phyloP scores from a whole-genome alignment of 148 eudicot genomes.

The Linanthus parryae region DNA sequence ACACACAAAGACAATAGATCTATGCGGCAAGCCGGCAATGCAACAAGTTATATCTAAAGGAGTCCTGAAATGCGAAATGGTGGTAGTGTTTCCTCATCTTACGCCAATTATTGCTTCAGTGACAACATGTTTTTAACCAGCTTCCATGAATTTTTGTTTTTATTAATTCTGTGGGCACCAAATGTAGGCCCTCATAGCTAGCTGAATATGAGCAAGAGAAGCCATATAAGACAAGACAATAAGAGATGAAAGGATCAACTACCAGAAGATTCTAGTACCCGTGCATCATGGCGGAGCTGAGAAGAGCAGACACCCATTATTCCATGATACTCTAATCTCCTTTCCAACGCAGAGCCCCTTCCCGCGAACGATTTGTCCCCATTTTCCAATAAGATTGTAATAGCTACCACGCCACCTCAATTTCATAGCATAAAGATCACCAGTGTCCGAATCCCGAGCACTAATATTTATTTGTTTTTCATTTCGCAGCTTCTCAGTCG shows the following conservation, averaged over 20 bases:
- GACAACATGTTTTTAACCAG: no score
- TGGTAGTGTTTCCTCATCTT: no score
- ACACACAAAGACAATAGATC: no score
- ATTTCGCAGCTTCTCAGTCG: constrained; percentile 24
- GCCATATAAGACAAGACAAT: no score
- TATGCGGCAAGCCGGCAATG: no score
- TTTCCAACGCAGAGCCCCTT: constrained; percentile 21
- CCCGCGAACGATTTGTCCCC: constrained; percentile 28
- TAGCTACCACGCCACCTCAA: constrained; percentile 35
- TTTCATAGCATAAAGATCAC: constrained; percentile 27
- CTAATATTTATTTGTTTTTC: constrained; percentile 23
- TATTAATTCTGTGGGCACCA: no score
- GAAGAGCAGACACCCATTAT: constrained; percentile 26
- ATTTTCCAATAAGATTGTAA: constrained; percentile 26
- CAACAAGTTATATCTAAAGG: no score
- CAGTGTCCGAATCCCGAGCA: constrained; percentile 31
- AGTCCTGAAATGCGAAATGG: no score
- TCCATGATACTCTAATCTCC: constrained; percentile 31
- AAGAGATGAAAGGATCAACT: neutral
- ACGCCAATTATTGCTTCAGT: no score
- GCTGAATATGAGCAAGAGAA: no score
- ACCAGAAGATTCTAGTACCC: neutral
- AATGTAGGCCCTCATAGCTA: no score
- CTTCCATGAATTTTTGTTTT: no score
- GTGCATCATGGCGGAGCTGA: constrained; percentile 15